A percentile compares a stretch with the other conserved stretches of the same genome.
Conservation (phyloP, 306 rosid species). For the Glycine tomentella region DNA sequence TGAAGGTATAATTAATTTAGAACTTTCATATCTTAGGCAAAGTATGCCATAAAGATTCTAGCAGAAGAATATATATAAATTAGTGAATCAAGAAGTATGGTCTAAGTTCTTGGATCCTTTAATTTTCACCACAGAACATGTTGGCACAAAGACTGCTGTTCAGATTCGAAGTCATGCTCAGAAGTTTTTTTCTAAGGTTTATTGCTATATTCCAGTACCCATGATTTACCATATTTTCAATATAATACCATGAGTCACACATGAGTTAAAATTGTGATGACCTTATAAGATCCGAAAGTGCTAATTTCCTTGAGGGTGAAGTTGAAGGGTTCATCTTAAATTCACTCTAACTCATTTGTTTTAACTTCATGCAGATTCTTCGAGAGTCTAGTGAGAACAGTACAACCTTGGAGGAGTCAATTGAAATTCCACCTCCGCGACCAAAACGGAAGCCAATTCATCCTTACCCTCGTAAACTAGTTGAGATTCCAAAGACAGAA, state of each 20-base stretch:
- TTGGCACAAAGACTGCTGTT: conserved; percentile 92
- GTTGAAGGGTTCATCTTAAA: conserved; percentile 15
- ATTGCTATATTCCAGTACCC: conserved; percentile 57
- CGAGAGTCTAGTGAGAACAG: conserved; percentile 57
- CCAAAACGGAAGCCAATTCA: conserved; percentile 86
- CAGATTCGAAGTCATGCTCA: conserved; percentile 99
- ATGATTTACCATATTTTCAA: conserved; percentile 48
- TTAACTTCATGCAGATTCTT: conserved; percentile 53
- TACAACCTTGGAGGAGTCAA: conserved; percentile 51
- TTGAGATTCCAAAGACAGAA: conserved; percentile 47
- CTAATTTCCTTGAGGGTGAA: conserved; percentile 38
- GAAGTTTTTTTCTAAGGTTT: conserved; percentile 91
- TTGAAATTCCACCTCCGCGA: conserved; percentile 91
- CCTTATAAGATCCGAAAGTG: conserved; percentile 42
- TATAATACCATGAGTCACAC: conserved; percentile 30
- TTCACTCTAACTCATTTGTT: conserved; percentile 37
- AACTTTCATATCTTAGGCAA: conserved; percentile 21
- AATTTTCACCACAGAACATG: conserved; percentile 66
- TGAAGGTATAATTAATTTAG: conserved; percentile 60
- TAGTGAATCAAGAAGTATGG: conserved; percentile 31
- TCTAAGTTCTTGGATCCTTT: conserved; percentile 48
- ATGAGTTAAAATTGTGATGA: conserved; percentile 44
- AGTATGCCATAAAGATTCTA: neutral
- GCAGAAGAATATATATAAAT: conserved; percentile 21
- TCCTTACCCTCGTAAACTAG: conserved; percentile 89